Base-by-base conservation (phyloP, 2,329 filamentous ascomycete species). In the Hymenoscyphus fraxineus region DNA sequence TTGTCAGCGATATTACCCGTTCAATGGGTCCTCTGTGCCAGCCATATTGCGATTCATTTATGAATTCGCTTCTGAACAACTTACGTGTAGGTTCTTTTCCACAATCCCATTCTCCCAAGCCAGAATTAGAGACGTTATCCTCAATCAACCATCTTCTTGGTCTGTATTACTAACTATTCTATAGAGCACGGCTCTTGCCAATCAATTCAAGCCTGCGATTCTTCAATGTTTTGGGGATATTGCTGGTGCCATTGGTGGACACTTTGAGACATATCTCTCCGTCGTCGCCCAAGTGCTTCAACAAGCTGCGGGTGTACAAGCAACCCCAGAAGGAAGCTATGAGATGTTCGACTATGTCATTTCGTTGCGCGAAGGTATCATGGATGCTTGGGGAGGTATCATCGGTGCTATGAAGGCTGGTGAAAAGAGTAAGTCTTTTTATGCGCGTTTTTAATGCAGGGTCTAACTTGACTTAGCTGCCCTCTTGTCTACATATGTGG, bases 341-440 rank as follows among this genome's bases (percentile, higher is more conserved):
- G 95, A 99, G 79, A 96, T 98, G 90, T 89, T 93, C 64, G 94
- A 98, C 78, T 99, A 99, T 76, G 89, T 99, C 71, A 87, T 96
- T 69, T 97, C 93, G 22, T 85, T 99, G 59, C 89, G 95, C 62
- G 96, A 99, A 76, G 95, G 94, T 71, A 98, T 99, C 71, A 97
- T 98, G 89, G 95, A 99, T 82, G 95, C 95, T 40, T 99, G 96
- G 93, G 93, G 93, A 73, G 95, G 95, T 70, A 95, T 97, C 70
- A 93, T 99, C 75, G 88, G 94, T 77, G 93, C 95, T 61, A 93
- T 98, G 89, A 96, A 95, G 82, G 80, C 84, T 60, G 91, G 89
- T 74, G 82, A 81, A 74, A 94, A 94, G 82, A 88, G 89, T 90
- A 78, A 77, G 87, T 80, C 19, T 58, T 19, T 44, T 55, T 4